phyloP scores from a whole-genome alignment of 768 basidiomycete species.

The Strobilomyces confusus region DNA sequence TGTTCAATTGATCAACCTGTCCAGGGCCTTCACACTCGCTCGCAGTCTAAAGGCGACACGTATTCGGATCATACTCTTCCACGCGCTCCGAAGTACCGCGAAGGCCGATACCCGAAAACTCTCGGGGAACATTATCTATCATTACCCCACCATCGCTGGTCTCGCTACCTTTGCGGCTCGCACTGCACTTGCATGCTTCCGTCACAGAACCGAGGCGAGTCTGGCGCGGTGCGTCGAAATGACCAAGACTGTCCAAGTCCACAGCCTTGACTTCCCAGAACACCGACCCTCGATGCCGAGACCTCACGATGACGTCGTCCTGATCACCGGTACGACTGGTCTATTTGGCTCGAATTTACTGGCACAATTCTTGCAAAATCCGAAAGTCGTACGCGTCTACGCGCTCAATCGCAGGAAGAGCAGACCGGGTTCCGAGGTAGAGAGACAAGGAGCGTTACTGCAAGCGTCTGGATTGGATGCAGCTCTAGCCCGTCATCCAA shows the following conservation, averaged over 20 bases:
- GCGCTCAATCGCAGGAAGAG: conserved; percentile 26
- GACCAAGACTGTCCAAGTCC: conserved; percentile 3
- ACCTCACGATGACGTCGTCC: conserved; percentile 13
- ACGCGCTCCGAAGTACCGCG: conserved; percentile 27
- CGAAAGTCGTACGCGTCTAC: conserved; percentile 21
- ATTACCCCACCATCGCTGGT: conserved; percentile 32
- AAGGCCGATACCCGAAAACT: conserved; percentile 17
- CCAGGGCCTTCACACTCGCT: not conserved
- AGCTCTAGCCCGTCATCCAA: conserved; percentile 24
- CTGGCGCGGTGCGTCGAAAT: conserved; percentile 14
- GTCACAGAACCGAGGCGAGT: conserved; percentile 10
- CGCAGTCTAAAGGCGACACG: conserved; percentile 38
- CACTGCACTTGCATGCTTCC: conserved; percentile 9
- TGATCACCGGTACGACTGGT: conserved; percentile 36
- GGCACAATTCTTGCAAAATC: conserved; percentile 16
- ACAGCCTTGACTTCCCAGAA: conserved; percentile 7
- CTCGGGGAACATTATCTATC: conserved; percentile 34
- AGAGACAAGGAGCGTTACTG: conserved; percentile 28
- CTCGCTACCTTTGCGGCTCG: conserved; percentile 18
- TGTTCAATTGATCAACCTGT: not conserved
- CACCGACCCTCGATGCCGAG: conserved; percentile 1
- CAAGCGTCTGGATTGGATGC: conserved; percentile 31
- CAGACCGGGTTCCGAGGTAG: conserved; percentile 13
- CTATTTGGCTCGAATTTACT: conserved; percentile 31
- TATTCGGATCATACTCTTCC: conserved; percentile 38